Base-by-base conservation (phyloP, 2,329 filamentous ascomycete genomes). In the Talaromyces sp. region DNA sequence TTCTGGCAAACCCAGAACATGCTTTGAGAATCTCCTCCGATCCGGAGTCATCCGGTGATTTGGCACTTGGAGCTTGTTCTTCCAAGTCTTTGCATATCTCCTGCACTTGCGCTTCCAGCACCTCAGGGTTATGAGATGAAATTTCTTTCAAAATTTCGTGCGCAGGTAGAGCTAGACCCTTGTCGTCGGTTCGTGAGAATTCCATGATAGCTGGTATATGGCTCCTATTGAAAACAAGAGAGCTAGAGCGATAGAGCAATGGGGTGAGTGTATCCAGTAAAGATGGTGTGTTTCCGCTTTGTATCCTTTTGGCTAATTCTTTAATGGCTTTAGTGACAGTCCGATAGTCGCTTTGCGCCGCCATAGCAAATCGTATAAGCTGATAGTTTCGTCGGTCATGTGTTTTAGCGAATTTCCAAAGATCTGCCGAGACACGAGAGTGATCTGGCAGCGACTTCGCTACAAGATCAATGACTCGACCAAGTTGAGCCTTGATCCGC, bases 21-120 rank as follows among this genome's bases (percentile, higher is more conserved):
- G 95, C 93, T 70, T 96, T 97, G 59, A 99, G 80, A 1, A 93
- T 93, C 67, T 97, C 90, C 11, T 94, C 89, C n/a, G 89, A 87
- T 2, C 84, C 81, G 1, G 84, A 73, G 55, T 93, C 88, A 61
- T 92, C 92, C 1, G 81, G 69, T 54, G 83, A 84, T 17, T 79
- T 84, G 19, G 83, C 80, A 3, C 84, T 86, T 0, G 94, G 94
- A 1, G 89, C 88, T 66, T 92, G 87, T 25, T 89, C 84, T 63
- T 91, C 84, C 17, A 99, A 82, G 59, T 91, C 87, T 68, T 89
- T 91, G 75, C 92, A 96, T 48, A 99, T 83, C 62, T 96, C 91
- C 61, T 91, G 89, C 5, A 97, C 89, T 64, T 97, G 93, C 1
- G 90, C 89, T 69, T 94, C 93, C 77, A 99, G 91, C 8, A 97